A percentile compares a stretch with the other conserved stretches of the same genome.
phyloP scores from a whole-genome alignment of 805 yeast species.

The Starmerella scarabaei region DNA sequence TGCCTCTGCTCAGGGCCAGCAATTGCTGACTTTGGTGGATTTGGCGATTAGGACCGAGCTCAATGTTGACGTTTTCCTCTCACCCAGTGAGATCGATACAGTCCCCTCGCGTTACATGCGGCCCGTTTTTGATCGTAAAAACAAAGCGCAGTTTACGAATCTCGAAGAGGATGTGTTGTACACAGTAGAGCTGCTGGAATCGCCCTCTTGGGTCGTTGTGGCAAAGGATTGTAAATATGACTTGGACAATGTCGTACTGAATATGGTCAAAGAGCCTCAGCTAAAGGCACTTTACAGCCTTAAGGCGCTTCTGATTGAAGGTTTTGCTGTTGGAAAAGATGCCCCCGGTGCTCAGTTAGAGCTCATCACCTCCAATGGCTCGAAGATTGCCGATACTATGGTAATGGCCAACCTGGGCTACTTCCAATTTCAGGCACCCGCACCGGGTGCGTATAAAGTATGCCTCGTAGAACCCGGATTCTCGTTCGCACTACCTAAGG shows the following conservation, averaged over 20 bases:
- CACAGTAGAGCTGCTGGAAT: constrained; percentile 45
- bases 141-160: constrained; percentile 28
- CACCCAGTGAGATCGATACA: constrained; percentile 6
- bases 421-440: constrained; percentile 52
- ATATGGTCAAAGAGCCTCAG: constrained; percentile 26
- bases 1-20: constrained; percentile 53
- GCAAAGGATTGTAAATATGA: constrained; percentile 43
- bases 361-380: constrained; percentile 23
- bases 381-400: constrained; percentile 36
- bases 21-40: constrained; percentile 35
- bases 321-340: background rate
- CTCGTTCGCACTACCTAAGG: background rate
- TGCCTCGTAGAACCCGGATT: constrained; percentile 3
- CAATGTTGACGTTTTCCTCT: constrained; percentile 30
- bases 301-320: constrained; percentile 46
- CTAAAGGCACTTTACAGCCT: constrained; percentile 40
- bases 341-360: constrained; percentile 40
- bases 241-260: constrained; percentile 47
- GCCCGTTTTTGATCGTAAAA: constrained; percentile 20
- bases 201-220: constrained; percentile 54
- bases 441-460: constrained; percentile 53
- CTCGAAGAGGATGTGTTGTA: constrained; percentile 44
- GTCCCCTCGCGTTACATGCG: constrained; percentile 16
- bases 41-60: constrained; percentile 22
- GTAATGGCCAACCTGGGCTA: constrained; percentile 78